Conservation (phyloP, 2,329 filamentous ascomycete species). For the Fusarium incarnatum region DNA sequence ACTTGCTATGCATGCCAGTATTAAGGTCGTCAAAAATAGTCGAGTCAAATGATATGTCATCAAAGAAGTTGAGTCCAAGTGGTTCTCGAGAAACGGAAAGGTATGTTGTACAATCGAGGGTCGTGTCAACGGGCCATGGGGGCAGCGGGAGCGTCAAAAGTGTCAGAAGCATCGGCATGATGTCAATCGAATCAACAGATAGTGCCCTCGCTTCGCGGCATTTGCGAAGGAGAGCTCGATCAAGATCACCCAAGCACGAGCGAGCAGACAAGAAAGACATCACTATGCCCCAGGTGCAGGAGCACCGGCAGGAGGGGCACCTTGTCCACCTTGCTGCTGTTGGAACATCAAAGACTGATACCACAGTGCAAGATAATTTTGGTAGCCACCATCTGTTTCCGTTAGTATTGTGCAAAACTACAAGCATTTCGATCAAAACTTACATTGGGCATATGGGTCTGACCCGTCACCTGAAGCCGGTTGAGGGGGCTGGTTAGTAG, state of each 20-base stretch:
- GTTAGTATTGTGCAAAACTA: neutral
- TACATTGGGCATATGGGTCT: constrained; percentile 82
- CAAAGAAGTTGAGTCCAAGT: constrained; percentile 43
- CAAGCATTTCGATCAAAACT: constrained; percentile 50
- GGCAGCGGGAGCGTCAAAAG: constrained; percentile 32
- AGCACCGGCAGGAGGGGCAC: constrained; percentile 51
- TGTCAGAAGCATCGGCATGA: constrained; percentile 45
- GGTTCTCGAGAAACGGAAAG: constrained; percentile 42
- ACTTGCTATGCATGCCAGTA: constrained; percentile 37
- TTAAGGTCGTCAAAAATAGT: constrained; percentile 44
- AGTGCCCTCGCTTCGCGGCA: constrained; percentile 39
- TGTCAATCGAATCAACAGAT: constrained; percentile 51
- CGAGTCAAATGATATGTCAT: constrained; percentile 48
- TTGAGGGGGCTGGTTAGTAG: constrained; percentile 58
- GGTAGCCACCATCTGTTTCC: constrained; percentile 78
- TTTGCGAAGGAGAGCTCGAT: constrained; percentile 46
- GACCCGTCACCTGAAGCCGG: constrained; percentile 62
- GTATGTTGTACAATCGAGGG: constrained; percentile 50
- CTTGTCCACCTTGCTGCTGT: constrained; percentile 56
- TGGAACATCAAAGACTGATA: constrained; percentile 73
- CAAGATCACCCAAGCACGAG: constrained; percentile 52
- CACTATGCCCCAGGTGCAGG: constrained; percentile 54
- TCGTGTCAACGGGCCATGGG: constrained; percentile 48
- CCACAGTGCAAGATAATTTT: constrained; percentile 84
- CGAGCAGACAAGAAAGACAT: constrained; percentile 43